Evolutionary conservation across 1,284 basidiomycete species (phyloP).

Genomic region (Erythrobasidium hasegawianum): DNA sequence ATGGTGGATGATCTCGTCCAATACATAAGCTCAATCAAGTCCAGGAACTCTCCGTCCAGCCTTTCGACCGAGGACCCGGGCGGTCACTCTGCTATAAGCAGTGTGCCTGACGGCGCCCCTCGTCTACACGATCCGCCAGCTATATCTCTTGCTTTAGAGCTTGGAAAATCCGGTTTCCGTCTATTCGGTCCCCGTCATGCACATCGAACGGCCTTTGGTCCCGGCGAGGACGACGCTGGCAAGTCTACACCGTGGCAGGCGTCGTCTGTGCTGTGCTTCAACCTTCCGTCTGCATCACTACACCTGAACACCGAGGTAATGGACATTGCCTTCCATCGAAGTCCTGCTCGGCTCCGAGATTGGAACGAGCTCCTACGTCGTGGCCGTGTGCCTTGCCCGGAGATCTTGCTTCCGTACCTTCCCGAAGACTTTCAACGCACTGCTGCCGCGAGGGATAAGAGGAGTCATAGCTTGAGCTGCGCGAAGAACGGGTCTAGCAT

Average conservation of each 20-base stretch:
- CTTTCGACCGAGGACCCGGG: neutral
- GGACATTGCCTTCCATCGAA: slow-evolving; percentile 9
- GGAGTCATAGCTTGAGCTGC: neutral
- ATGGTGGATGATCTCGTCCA: slow-evolving; percentile 35
- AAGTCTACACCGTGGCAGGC: slow-evolving; percentile 5
- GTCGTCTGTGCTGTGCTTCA: slow-evolving; percentile 14
- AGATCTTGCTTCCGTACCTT: slow-evolving; percentile 5
- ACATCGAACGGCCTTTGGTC: slow-evolving; percentile 23
- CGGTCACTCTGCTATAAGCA: too few relatives aligned
- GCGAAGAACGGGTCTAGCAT: neutral
- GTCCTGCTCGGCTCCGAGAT: slow-evolving; percentile 17
- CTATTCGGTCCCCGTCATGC: neutral
- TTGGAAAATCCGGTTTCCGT: slow-evolving; percentile 23
- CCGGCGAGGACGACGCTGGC: slow-evolving; percentile 29
- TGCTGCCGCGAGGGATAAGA: neutral
- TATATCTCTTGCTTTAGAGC: slow-evolving; percentile 4
- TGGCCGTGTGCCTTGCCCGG: slow-evolving; percentile 12
- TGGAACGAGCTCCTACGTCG: slow-evolving; percentile 6
- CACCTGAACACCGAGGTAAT: slow-evolving; percentile 9
- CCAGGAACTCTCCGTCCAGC: neutral
- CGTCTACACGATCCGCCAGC: slow-evolving; percentile 4
- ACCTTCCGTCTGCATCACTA: neutral
- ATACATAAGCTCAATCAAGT: slow-evolving; percentile 4
- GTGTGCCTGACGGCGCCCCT: neutral
- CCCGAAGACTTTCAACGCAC: neutral